Percentiles rank a stretch among this genome's conserved stretches.
Conservation (phyloP, 495 filamentous ascomycete species). For the Tetracladium marchalianum region DNA sequence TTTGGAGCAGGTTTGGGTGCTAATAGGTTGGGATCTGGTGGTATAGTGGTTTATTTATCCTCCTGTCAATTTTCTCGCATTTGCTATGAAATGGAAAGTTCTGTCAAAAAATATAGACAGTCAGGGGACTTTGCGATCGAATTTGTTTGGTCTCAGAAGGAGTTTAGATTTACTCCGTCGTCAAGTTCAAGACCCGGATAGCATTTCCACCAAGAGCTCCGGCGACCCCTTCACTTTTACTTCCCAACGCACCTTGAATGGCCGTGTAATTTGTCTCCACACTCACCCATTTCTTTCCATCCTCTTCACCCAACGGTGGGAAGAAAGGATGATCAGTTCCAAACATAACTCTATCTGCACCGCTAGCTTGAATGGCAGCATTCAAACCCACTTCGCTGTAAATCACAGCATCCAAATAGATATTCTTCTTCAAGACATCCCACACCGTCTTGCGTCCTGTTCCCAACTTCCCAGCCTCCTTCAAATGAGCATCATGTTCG, state of each 20-base stretch:
- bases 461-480: conserved; percentile 33
- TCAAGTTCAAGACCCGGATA: conserved; percentile 47
- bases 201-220: conserved; percentile 65
- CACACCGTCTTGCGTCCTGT: conserved; percentile 50
- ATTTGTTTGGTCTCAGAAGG: not conserved
- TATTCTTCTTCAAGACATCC: conserved; percentile 77
- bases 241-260: conserved; percentile 49
- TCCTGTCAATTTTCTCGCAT: not conserved
- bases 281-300: conserved; percentile 68
- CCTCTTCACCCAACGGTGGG: conserved; percentile 56
- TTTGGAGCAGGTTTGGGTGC: conserved; percentile 35
- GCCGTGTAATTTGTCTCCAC: conserved; percentile 69
- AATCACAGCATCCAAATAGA: conserved; percentile 68
- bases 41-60: not conserved
- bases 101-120: not conserved
- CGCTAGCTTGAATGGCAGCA: conserved; percentile 19
- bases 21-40: conserved; percentile 37
- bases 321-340: conserved; percentile 96
- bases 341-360: conserved; percentile 33
- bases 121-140: not conserved
- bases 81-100: not conserved
- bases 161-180: conserved; percentile 1
- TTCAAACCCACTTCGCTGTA: conserved; percentile 20
- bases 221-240: conserved; percentile 33
- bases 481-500: conserved; percentile 64